These are phyloP conservation scores for Ramalina peruviana DNA, from an alignment of 495 filamentous ascomycete species.

Conservation along the genomic window DNA sequence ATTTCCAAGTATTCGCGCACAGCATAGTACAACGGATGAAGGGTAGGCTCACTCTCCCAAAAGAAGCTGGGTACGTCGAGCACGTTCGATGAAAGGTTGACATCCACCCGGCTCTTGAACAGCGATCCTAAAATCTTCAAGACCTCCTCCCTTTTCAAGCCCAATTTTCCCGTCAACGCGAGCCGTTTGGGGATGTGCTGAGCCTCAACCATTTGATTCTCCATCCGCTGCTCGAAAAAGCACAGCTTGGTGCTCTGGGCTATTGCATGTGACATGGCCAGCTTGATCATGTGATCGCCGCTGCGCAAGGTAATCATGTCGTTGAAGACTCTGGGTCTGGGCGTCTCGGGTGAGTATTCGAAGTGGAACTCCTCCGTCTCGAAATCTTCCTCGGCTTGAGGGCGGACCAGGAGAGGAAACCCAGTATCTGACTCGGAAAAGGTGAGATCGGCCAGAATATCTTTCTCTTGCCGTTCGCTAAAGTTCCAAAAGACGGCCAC, in stretches of 20 bases:
- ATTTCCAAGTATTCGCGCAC: constrained; percentile 98
- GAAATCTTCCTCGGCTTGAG: constrained; percentile 71
- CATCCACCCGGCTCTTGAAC: constrained; percentile 90
- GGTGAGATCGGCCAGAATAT: constrained; percentile 86
- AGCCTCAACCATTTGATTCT: constrained; percentile 80
- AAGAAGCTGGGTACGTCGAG: constrained; percentile 98
- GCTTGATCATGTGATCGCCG: constrained; percentile 97
- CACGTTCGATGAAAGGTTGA: constrained; percentile 95
- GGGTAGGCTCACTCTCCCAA: constrained; percentile 91
- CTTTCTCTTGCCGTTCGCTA: constrained; percentile 87
- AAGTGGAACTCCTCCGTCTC: constrained; percentile 98
- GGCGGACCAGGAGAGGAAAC: constrained; percentile 50
- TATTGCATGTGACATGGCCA: constrained; percentile 93
- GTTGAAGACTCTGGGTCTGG: constrained; percentile 84
- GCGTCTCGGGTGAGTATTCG: constrained; percentile 76
- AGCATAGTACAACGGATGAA: constrained; percentile 87
- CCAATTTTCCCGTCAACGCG: constrained; percentile 76
- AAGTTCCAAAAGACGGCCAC: constrained; percentile 99
- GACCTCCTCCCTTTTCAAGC: constrained; percentile 85
- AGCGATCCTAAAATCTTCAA: constrained; percentile 79
- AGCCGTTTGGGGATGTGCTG: constrained; percentile 82
- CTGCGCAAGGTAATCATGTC: constrained; percentile 97
- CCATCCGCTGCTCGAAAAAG: constrained; percentile 96
- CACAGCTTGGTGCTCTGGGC: constrained; percentile 94
- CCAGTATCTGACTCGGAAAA: constrained; percentile 57